These are phyloP conservation scores for Styphnolobium japonicum DNA, from an alignment of 306 rosid genomes.

Conservation along the genomic window DNA sequence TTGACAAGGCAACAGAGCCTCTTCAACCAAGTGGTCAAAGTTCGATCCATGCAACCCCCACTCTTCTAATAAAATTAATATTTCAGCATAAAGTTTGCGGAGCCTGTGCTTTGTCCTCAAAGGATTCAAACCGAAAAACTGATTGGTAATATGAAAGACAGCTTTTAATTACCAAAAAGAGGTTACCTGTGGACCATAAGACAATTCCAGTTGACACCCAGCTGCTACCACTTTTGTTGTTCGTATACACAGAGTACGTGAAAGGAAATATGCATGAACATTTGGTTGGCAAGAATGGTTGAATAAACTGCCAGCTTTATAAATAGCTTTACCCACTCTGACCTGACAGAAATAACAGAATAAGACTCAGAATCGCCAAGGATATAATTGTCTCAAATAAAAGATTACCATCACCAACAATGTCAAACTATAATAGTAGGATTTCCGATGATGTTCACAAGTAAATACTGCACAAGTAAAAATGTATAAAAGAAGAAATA, in stretches of 20 bases:
- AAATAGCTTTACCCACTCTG: slow-evolving; percentile 87
- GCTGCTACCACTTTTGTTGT: slow-evolving; percentile 57
- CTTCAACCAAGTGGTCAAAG: neutral
- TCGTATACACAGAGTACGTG: slow-evolving; percentile 66
- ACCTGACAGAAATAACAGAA: slow-evolving; percentile 52
- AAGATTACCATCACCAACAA: slow-evolving; percentile 13
- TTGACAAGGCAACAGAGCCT: neutral
- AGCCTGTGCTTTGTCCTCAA: neutral
- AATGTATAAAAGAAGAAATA: neutral
- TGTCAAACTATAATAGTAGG: slow-evolving; percentile 12
- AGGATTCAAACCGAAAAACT: slow-evolving; percentile 9
- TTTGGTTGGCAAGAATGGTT: slow-evolving; percentile 94
- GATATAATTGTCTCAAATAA: slow-evolving; percentile 1
- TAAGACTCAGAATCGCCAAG: slow-evolving; percentile 20
- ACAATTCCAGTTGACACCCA: slow-evolving; percentile 69
- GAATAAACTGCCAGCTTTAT: slow-evolving; percentile 72
- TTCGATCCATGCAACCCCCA: neutral
- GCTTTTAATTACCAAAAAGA: slow-evolving; percentile 22
- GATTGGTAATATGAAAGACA: slow-evolving; percentile 8
- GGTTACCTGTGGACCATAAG: slow-evolving; percentile 92
- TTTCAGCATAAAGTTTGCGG: neutral
- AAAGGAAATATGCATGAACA: slow-evolving; percentile 72
- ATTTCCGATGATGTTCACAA: slow-evolving; percentile 6
- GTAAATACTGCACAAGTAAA: slow-evolving; percentile 9
- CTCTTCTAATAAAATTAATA: neutral